Evolutionary conservation across 2,329 filamentous ascomycete species (phyloP).

Genomic region (Lachnellula suecica): DNA sequence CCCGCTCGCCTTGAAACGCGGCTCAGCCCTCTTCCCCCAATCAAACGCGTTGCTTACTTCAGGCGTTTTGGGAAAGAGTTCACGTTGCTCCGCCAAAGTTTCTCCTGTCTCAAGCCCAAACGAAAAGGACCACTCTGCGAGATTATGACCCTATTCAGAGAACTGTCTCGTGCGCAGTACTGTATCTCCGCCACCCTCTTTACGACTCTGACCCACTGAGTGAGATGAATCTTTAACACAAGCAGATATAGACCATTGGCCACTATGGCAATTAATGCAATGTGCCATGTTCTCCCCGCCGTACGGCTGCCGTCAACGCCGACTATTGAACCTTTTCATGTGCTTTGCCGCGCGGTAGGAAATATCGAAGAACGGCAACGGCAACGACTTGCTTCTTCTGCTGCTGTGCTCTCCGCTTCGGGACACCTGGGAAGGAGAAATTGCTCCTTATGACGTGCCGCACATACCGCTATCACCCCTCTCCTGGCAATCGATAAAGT

Average conservation of each 20-base stretch:
- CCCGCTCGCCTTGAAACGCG: slow-evolving; percentile 14
- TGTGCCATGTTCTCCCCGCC: background rate
- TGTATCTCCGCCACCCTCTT: background rate
- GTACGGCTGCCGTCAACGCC: slow-evolving; percentile 3
- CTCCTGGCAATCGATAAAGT: slow-evolving; percentile 21
- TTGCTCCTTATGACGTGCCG: slow-evolving; percentile 5
- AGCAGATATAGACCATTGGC: no score
- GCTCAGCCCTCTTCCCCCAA: slow-evolving; percentile 17
- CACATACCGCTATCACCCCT: slow-evolving; percentile 14
- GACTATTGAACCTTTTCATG: slow-evolving; percentile 8
- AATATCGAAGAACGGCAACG: slow-evolving; percentile 23
- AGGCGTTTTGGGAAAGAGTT: slow-evolving; percentile 13
- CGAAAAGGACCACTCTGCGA: background rate
- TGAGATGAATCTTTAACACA: no score
- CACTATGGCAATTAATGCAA: slow-evolving; percentile 4
- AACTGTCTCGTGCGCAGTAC: background rate
- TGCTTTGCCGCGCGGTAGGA: slow-evolving; percentile 25
- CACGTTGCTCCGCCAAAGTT: slow-evolving; percentile 10
- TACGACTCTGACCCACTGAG: background rate
- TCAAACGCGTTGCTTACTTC: slow-evolving; percentile 4
- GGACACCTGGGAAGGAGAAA: slow-evolving; percentile 3
- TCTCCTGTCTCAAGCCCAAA: slow-evolving; percentile 10
- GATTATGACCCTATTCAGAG: slow-evolving; percentile 3
- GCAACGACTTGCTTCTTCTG: background rate
- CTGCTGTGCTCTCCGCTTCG: slow-evolving; percentile 3